phyloP scores from a whole-genome alignment of 169 alveolate genomes.

The Perkinsus chesapeaki region DNA sequence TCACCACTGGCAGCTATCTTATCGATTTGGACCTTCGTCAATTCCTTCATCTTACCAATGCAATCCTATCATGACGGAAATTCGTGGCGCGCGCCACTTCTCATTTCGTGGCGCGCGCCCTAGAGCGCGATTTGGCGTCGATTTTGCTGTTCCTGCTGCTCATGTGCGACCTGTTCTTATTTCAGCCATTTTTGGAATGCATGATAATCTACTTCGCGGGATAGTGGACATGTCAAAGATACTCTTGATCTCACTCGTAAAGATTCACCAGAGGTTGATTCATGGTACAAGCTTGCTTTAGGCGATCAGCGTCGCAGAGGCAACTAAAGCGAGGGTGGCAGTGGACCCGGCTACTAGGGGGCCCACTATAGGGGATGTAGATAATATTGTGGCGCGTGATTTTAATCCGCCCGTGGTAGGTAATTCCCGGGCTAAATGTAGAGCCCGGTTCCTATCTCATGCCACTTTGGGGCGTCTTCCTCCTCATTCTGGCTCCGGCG shows the following conservation, averaged over 20 bases:
- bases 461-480: neutral
- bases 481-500: neutral
- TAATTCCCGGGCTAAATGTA: neutral
- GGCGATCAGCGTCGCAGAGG: neutral
- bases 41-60: neutral
- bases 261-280: neutral
- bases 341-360: neutral
- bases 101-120: neutral
- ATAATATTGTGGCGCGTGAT: neutral
- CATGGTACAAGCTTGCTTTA: neutral
- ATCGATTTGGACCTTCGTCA: neutral
- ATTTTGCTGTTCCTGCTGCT: neutral
- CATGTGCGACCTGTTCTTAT: neutral
- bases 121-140: neutral
- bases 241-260: neutral
- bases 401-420: neutral
- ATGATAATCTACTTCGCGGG: neutral
- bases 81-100: neutral
- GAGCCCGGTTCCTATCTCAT: neutral
- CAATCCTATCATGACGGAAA: neutral
- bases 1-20: neutral
- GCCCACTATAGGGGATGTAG: neutral
- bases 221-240: neutral
- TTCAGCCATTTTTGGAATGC: constrained; percentile 1
- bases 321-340: neutral